Percentiles rank a stretch among this genome's conserved stretches.
These are phyloP conservation scores for Paramarasmius palmivorus DNA, from an alignment of 1,284 basidiomycete species.

Conservation along the genomic window DNA sequence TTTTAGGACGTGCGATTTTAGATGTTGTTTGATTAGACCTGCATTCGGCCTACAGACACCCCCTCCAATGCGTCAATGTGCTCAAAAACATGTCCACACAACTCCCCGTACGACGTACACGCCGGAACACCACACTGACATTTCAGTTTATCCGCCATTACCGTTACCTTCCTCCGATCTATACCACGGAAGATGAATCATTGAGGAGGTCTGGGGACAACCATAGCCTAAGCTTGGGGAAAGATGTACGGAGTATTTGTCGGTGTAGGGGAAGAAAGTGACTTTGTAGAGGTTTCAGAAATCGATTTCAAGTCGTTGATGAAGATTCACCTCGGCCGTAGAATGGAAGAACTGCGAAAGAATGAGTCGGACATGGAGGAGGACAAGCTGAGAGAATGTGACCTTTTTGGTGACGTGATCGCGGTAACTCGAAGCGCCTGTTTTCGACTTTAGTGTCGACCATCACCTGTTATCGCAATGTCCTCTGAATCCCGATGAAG, in stretches of 20 bases:
- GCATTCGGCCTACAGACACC: conserved; percentile 73
- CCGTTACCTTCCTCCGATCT: conserved; percentile 58
- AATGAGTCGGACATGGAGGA: no score
- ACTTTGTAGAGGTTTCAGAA: conserved; percentile 90
- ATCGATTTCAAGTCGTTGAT: no score
- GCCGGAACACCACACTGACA: conserved; percentile 57
- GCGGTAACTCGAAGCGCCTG: no score
- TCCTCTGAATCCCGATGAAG: no score
- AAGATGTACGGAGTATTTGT: conserved; percentile 66
- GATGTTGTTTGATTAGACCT: conserved; percentile 44
- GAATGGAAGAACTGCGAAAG: no score
- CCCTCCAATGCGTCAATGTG: conserved; percentile 42
- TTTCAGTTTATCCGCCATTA: conserved; percentile 57
- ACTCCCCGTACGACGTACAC: conserved; percentile 51
- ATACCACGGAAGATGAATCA: conserved; percentile 84
- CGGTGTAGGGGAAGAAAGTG: conserved; percentile 55
- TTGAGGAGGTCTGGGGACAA: conserved; percentile 65
- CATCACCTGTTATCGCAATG: no score
- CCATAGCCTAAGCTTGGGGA: conserved; percentile 81
- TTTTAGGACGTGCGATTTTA: conserved; percentile 70
- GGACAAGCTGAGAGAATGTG: no score
- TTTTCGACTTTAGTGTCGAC: no score
- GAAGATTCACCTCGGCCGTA: no score
- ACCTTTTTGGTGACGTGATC: no score
- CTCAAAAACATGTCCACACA: conserved; percentile 69